Conservation (phyloP, 148 eudicot species). For the Chenopodium berlandieri region DNA sequence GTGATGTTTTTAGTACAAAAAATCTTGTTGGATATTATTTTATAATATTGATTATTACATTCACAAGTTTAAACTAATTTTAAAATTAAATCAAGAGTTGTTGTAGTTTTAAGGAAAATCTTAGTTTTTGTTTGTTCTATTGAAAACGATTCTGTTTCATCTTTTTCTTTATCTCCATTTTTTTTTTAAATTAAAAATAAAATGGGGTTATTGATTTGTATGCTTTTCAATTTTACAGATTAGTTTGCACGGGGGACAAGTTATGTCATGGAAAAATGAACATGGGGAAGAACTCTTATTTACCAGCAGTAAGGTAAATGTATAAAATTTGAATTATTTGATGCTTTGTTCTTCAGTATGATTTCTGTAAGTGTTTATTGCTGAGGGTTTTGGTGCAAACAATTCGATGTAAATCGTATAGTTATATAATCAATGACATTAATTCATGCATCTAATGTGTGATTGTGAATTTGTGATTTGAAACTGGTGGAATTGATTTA, state of each 20-base stretch:
- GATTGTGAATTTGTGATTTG: background rate
- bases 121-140: background rate
- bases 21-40: background rate
- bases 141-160: background rate
- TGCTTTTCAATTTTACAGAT: conserved; percentile 43
- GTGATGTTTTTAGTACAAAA: background rate
- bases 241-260: conserved; percentile 84
- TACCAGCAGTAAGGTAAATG: conserved; percentile 72
- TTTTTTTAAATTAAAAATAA: background rate
- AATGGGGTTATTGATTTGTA: conserved; percentile 5
- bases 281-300: conserved; percentile 90
- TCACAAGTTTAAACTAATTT: background rate
- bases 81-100: background rate
- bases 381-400: background rate
- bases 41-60: background rate
- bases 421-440: background rate
- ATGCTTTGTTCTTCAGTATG: background rate
- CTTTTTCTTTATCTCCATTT: no score
- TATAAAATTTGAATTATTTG: background rate
- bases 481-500: background rate
- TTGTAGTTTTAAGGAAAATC: background rate
- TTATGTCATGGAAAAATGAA: conserved; percentile 82
- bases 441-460: background rate
- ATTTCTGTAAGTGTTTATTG: background rate
- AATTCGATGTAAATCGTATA: background rate